Conservation (phyloP, 345 rosid genomes). For the Rhodamnia rubescens region DNA sequence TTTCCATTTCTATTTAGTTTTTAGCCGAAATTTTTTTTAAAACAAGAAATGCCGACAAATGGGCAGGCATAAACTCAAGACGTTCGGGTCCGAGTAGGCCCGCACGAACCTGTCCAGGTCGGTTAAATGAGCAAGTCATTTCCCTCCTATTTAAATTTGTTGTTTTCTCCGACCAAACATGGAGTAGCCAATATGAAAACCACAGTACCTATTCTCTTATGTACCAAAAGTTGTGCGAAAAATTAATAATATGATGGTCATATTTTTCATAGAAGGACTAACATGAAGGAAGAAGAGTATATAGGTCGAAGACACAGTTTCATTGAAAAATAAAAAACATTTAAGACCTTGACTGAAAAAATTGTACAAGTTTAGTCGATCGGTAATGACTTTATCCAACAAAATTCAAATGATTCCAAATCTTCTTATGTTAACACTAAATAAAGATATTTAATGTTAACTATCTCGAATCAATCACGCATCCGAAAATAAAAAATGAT, state of each 20-base stretch:
- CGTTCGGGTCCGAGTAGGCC: background rate
- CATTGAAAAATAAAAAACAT: background rate
- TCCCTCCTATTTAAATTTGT: background rate
- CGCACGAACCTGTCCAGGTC: accelerated
- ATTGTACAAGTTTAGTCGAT: background rate
- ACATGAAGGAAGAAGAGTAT: background rate
- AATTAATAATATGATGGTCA: too few relatives aligned
- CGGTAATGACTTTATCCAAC: background rate
- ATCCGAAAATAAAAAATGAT: background rate
- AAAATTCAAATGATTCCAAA: background rate
- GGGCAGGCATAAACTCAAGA: background rate
- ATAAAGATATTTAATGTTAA: background rate
- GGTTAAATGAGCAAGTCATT: background rate
- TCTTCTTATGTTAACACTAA: background rate
- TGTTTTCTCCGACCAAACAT: too few relatives aligned
- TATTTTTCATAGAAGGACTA: background rate
- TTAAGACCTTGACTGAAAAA: background rate
- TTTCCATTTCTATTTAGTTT: too few relatives aligned
- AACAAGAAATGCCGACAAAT: background rate
- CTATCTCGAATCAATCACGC: background rate
- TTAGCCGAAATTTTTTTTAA: too few relatives aligned
- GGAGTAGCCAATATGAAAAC: too few relatives aligned
- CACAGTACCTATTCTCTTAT: too few relatives aligned
- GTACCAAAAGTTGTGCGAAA: too few relatives aligned
- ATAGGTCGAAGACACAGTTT: background rate